Evolutionary conservation across 1,284 basidiomycete species (phyloP), one percentile per base, ranked within the genome.

Genomic region (Leccinum pachyderme): DNA sequence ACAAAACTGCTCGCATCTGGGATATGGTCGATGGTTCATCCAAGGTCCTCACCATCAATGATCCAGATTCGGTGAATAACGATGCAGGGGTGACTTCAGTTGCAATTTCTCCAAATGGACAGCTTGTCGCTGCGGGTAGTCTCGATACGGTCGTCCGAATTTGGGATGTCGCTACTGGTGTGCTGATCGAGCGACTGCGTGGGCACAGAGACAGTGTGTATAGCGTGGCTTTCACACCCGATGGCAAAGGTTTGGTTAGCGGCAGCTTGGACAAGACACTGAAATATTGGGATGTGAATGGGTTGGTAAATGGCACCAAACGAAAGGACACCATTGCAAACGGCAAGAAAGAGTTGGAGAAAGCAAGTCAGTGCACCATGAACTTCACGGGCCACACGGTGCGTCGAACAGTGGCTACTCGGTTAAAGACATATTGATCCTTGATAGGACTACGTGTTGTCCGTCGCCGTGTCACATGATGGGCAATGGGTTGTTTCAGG

Each of bases 1-100:
- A 96, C 74, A 89, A 89, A 72, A 93, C 91, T 9, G 89, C 90
- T n/a, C 80, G 89, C 47, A 86, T 95, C 55, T 96, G 93, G 93
- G 86, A 94, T 68, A 84, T 93, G 73, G 76, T 82, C 25, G 81
- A 80, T 18, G 82, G 84, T 12, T 71, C 75, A 7, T 84, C 80
- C 54, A 80, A 80, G 61, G 77, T 81, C 12, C 77, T 86, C 58
- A 78, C 79, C n/a, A 83, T 86, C 63, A 80, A 77, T 54, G 82
- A 83, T 62, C 75, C 80, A 1, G 81, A 82, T 58, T 72, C 76
- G 7, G 59, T 75, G 28, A 79, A 80, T 59, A 74, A 82, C 59
- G 89, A 91, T 66, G 86, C 89, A 1, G 91, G 88, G 5, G 89
- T 95, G 31, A 92, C 88, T 11, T 84, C 81, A 28, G 88, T 92